Percentiles rank a stretch among this genome's conserved stretches.
phyloP scores from a whole-genome alignment of 2,329 filamentous ascomycete genomes.

The Aspergillus sp. region DNA sequence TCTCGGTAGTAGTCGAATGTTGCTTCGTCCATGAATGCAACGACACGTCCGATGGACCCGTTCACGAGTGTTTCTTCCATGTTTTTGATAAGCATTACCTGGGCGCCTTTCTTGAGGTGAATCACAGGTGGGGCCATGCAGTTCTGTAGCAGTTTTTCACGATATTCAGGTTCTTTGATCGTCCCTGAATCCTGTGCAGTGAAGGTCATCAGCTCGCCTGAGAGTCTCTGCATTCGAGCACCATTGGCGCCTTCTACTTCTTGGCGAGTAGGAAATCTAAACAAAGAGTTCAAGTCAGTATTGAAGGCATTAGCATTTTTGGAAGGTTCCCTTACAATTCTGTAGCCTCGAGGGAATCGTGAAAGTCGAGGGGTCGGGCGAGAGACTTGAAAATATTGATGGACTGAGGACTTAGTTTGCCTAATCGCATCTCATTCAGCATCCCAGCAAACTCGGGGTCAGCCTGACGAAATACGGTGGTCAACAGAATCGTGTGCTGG shows the following conservation, averaged over 20 bases:
- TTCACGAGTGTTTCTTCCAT: slow-evolving; percentile 93
- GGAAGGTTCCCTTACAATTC: slow-evolving; percentile 61
- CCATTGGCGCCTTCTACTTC: slow-evolving; percentile 89
- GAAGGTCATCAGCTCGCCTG: slow-evolving; percentile 67
- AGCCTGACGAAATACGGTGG: slow-evolving; percentile 93
- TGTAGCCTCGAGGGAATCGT: slow-evolving; percentile 77
- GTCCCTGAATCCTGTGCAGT: slow-evolving; percentile 73
- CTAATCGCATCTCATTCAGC: slow-evolving; percentile 97
- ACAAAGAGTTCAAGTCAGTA: slow-evolving; percentile 19
- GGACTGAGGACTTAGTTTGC: slow-evolving; percentile 73
- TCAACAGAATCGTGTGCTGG: slow-evolving; percentile 91
- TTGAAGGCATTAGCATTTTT: not conserved
- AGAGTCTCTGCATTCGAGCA: slow-evolving; percentile 68
- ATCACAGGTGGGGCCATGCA: slow-evolving; percentile 89
- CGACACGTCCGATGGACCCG: slow-evolving; percentile 84
- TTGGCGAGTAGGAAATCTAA: slow-evolving; percentile 76
- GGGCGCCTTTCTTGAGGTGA: slow-evolving; percentile 83
- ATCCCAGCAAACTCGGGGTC: slow-evolving; percentile 88
- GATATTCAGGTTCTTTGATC: slow-evolving; percentile 62
- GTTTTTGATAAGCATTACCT: slow-evolving; percentile 99
- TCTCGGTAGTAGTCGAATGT: slow-evolving; percentile 60
- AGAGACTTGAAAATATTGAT: slow-evolving; percentile 74
- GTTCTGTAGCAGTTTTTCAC: slow-evolving; percentile 77
- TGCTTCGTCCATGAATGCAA: slow-evolving; percentile 72
- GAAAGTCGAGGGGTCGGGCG: slow-evolving; percentile 67